Evolutionary conservation across 768 basidiomycete species (phyloP).

Genomic region (Leccinum barrowsii): DNA sequence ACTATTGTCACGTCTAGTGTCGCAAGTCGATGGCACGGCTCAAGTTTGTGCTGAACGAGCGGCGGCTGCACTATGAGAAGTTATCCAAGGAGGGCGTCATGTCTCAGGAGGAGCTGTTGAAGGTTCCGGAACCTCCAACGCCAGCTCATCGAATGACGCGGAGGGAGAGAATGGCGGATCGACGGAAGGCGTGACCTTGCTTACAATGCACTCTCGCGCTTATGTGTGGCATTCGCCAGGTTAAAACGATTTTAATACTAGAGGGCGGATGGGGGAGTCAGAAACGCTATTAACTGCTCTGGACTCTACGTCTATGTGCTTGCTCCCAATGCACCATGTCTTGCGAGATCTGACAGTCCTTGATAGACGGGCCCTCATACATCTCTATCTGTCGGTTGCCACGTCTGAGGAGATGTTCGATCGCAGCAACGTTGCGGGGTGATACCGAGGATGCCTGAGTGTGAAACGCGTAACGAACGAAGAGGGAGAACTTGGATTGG

Average conservation of each 20-base stretch:
- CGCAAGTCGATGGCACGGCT: slow-evolving; percentile 97
- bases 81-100: slow-evolving; percentile 17
- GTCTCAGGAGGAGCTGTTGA: slow-evolving; percentile 17
- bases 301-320: slow-evolving; percentile 15
- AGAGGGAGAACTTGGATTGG: slow-evolving; percentile 63
- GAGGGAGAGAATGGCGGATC: slow-evolving; percentile 16
- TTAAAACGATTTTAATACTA: slow-evolving; percentile 1
- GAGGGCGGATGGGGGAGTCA: not conserved
- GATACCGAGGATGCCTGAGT: slow-evolving; percentile 57
- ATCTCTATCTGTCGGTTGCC: slow-evolving; percentile 64
- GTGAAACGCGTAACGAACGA: slow-evolving; percentile 68
- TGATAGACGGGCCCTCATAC: slow-evolving; percentile 64
- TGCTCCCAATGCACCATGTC: slow-evolving; percentile 68
- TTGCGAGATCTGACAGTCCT: slow-evolving; percentile 69
- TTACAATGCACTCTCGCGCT: not conserved
- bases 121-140: slow-evolving; percentile 11
- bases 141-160: slow-evolving; percentile 19
- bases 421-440: slow-evolving; percentile 60
- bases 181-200: slow-evolving; percentile 13
- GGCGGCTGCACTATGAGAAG: slow-evolving; percentile 73
- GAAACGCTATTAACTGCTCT: slow-evolving; percentile 11
- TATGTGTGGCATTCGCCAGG: slow-evolving; percentile 8
- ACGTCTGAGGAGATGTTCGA: slow-evolving; percentile 75
- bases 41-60: slow-evolving; percentile 88
- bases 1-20: slow-evolving; percentile 46